Evolutionary conservation across 2,329 filamentous ascomycete genomes (phyloP).

Genomic region (Leptographium wingfieldii): DNA sequence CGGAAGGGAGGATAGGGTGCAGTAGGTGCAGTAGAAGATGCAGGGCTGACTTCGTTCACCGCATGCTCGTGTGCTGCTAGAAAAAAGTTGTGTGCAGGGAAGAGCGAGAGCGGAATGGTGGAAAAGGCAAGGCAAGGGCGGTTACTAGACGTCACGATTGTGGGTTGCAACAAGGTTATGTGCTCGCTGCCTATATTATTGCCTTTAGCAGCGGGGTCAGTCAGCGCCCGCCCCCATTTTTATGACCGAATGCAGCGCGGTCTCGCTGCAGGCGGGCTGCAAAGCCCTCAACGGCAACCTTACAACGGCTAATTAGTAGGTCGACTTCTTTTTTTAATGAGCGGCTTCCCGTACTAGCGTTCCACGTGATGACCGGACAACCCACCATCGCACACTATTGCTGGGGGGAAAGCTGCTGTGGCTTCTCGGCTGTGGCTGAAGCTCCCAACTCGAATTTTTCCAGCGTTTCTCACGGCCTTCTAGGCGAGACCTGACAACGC

Average conservation of each 20-base stretch:
- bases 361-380: background rate
- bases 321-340: background rate
- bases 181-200: background rate
- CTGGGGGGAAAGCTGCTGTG: background rate
- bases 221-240: background rate
- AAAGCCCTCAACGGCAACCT: background rate
- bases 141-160: conserved; percentile 2
- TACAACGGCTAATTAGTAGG: background rate
- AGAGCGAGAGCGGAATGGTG: background rate
- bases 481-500: background rate
- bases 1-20: background rate
- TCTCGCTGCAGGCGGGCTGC: background rate
- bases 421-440: background rate
- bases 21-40: background rate
- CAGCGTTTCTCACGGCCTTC: background rate
- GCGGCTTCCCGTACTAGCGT: background rate
- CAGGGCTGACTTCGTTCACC: conserved; percentile 1
- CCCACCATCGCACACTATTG: background rate
- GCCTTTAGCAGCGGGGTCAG: background rate
- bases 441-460: background rate
- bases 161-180: background rate
- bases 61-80: background rate
- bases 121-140: background rate
- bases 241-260: background rate
- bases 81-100: background rate